A percentile compares a stretch with the other conserved stretches of the same genome.
Evolutionary conservation across 148 eudicot species (phyloP).

Genomic region (Salicornia ramosissima): DNA sequence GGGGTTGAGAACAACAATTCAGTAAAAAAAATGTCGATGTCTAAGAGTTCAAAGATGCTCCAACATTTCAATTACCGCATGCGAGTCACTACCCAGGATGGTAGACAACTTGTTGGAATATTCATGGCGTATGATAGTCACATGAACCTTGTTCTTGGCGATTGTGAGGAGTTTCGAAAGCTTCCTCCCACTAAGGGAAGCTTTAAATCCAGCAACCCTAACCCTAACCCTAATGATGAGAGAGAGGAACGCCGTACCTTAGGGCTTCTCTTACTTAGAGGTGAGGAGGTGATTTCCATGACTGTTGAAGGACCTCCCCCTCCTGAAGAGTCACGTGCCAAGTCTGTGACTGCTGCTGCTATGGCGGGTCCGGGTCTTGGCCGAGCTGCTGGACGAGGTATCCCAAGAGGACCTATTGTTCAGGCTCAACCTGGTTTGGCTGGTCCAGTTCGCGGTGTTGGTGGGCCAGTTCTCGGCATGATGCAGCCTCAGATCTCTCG

Average conservation of each 20-base stretch:
- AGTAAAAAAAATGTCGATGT: constrained; percentile 84
- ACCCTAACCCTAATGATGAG: constrained; percentile 38
- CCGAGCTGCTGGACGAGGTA: constrained; percentile 79
- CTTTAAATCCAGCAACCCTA: constrained; percentile 29
- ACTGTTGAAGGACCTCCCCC: constrained; percentile 99
- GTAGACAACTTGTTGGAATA: constrained; percentile 80
- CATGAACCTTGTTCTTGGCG: constrained; percentile 96
- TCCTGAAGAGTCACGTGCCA: constrained; percentile 74
- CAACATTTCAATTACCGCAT: constrained; percentile 94
- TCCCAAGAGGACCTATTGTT: constrained; percentile 47
- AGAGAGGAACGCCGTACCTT: constrained; percentile 81
- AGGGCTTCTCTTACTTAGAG: constrained; percentile 82
- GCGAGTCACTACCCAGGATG: constrained; percentile 90
- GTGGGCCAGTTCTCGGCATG: constrained; percentile 91
- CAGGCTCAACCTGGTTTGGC: constrained; percentile 85
- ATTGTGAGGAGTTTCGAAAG: constrained; percentile 90
- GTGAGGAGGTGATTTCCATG: constrained; percentile 90
- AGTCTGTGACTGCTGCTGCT: constrained; percentile 39
- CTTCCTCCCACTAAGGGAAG: constrained; percentile 64
- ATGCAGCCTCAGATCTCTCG: constrained; percentile 96
- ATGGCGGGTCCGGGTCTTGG: constrained; percentile 68
- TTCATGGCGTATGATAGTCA: constrained; percentile 99
- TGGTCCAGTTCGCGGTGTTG: constrained; percentile 86
- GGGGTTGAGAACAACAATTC: background rate
- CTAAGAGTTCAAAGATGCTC: constrained; percentile 92